A percentile compares a stretch with the other conserved stretches of the same genome.
Conservation (phyloP, 768 basidiomycete genomes). For the Psilocybe sp. region DNA sequence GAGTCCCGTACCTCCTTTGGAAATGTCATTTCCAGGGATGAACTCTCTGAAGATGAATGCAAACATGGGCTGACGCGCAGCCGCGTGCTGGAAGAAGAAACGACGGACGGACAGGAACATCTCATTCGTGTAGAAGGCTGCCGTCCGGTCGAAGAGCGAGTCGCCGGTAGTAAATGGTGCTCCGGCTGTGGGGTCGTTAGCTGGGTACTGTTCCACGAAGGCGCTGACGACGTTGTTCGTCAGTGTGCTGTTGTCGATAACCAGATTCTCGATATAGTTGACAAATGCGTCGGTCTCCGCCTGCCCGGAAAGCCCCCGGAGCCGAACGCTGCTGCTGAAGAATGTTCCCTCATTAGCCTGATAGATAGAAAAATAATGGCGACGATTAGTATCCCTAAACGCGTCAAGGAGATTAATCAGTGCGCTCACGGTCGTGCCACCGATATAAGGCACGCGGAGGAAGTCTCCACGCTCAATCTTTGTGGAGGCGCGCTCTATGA, state of each 20-base stretch:
- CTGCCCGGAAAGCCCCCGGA: slow-evolving; percentile 33
- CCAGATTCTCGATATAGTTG: slow-evolving; percentile 41
- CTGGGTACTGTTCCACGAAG: slow-evolving; percentile 41
- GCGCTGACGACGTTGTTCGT: slow-evolving; percentile 36
- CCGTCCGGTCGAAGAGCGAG: slow-evolving; percentile 53
- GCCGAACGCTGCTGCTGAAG: slow-evolving; percentile 37
- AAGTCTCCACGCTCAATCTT: slow-evolving; percentile 47
- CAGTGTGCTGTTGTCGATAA: slow-evolving; percentile 53
- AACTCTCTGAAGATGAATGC: slow-evolving; percentile 56
- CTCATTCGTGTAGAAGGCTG: slow-evolving; percentile 55
- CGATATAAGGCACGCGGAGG: slow-evolving; percentile 49
- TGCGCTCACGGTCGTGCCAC: slow-evolving; percentile 53
- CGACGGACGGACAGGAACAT: slow-evolving; percentile 54
- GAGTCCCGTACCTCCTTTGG: slow-evolving; percentile 39
- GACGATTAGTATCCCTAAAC: no score
- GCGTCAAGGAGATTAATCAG: no score
- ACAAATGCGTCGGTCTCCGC: slow-evolving; percentile 44
- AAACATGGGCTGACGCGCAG: slow-evolving; percentile 45
- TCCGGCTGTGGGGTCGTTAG: slow-evolving; percentile 44
- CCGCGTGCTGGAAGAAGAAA: slow-evolving; percentile 47
- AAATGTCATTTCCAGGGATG: slow-evolving; percentile 49
- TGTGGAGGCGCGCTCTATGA: slow-evolving; percentile 42
- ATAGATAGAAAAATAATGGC: no score
- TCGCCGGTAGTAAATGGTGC: slow-evolving; percentile 58
- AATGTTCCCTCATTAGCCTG: slow-evolving; percentile 54